Evolutionary conservation across 352 stramenopile species (phyloP).

Genomic region (Hyphochytrium catenoides): DNA sequence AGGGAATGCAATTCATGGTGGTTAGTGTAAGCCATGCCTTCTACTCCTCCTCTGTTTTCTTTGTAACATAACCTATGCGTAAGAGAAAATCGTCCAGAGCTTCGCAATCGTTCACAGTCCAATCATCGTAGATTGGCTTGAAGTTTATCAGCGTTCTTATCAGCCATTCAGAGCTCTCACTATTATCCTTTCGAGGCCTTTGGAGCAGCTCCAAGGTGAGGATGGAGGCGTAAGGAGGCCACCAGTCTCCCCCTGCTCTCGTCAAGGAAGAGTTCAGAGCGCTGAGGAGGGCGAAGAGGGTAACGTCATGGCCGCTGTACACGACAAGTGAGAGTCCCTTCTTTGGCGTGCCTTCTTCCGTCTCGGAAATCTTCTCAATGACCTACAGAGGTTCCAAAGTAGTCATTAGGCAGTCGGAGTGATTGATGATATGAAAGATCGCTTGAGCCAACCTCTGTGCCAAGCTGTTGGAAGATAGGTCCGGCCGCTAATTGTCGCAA

Average conservation of each 20-base stretch:
- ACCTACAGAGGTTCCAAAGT: conserved; percentile 12
- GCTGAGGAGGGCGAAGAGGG: conserved; percentile 40
- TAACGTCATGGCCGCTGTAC: conserved; percentile 56
- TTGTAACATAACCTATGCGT: no score
- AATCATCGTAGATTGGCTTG: no score
- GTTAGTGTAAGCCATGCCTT: no score
- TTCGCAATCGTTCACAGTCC: no score
- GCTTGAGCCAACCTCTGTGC: conserved; percentile 16
- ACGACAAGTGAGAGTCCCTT: conserved; percentile 34
- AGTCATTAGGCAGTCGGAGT: background rate
- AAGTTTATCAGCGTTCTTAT: no score
- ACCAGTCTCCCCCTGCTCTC: conserved; percentile 20
- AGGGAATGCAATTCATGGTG: no score
- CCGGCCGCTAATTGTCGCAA: conserved; percentile 36
- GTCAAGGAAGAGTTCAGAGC: conserved; percentile 20
- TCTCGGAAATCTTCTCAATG: conserved; percentile 13
- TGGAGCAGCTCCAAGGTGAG: conserved; percentile 39
- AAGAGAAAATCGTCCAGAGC: no score
- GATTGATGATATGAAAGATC: background rate
- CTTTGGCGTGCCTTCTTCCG: conserved; percentile 10
- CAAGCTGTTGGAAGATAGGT: conserved; percentile 26
- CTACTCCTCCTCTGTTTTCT: no score
- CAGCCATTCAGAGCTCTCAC: no score
- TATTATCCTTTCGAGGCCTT: no score
- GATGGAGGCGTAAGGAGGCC: conserved; percentile 37